These are phyloP conservation scores for Durusdinium trenchii DNA, from an alignment of 73 alveolate genomes.

Conservation along the genomic window DNA sequence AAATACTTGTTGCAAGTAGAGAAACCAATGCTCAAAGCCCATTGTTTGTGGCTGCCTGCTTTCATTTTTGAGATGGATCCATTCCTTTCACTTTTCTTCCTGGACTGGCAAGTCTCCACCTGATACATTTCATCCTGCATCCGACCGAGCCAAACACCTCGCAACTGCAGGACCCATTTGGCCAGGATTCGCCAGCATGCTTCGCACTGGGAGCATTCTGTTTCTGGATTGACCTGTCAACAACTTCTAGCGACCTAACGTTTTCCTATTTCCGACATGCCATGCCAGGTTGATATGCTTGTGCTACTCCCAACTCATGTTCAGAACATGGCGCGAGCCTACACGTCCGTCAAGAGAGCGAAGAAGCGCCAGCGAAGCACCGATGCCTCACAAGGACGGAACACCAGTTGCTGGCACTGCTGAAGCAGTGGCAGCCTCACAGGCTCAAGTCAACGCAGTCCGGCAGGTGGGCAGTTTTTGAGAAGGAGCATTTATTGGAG, in stretches of 20 bases:
- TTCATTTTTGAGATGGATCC: too few relatives aligned
- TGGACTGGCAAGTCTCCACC: too few relatives aligned
- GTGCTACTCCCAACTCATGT: slow-evolving; percentile 87
- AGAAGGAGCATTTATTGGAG: too few relatives aligned
- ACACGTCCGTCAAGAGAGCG: neutral
- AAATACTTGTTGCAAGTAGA: neutral
- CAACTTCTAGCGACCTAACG: neutral
- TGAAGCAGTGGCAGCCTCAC: slow-evolving; percentile 72
- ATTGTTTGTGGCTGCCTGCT: too few relatives aligned
- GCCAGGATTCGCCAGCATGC: slow-evolving; percentile 44
- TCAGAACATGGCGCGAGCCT: slow-evolving; percentile 45
- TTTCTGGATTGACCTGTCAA: neutral
- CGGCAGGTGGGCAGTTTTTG: slow-evolving; percentile 68
- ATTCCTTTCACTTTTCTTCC: too few relatives aligned
- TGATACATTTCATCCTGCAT: too few relatives aligned
- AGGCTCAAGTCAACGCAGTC: slow-evolving; percentile 65
- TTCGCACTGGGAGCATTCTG: neutral
- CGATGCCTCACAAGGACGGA: slow-evolving; percentile 43
- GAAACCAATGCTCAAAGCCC: too few relatives aligned
- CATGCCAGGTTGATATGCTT: slow-evolving; percentile 35
- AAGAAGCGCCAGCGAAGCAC: too few relatives aligned
- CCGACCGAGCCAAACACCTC: too few relatives aligned
- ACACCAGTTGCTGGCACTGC: slow-evolving; percentile 90
- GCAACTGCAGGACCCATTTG: slow-evolving; percentile 51
- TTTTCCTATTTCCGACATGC: too few relatives aligned